These are phyloP conservation scores for Phascolomyces articulosus DNA, from an alignment of 371 early-diverging fungal genomes.

Conservation along the genomic window DNA sequence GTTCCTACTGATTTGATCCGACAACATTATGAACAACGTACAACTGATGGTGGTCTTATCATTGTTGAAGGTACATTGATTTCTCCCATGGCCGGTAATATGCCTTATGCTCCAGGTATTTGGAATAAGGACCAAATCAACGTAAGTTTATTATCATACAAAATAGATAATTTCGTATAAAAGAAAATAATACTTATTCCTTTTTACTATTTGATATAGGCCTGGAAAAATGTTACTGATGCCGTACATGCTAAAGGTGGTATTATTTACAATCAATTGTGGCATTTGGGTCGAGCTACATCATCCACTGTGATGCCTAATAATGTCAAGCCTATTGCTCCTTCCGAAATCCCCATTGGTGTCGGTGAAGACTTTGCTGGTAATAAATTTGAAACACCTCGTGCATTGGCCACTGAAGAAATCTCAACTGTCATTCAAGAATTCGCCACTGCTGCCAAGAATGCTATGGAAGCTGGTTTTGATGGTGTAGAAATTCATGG, in stretches of 20 bases:
- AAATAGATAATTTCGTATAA: too few species aligned
- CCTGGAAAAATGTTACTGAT: constrained; percentile 60
- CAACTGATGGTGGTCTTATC: constrained; percentile 54
- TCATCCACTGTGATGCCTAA: neutral
- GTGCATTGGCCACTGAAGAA: constrained; percentile 31
- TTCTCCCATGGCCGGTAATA: constrained; percentile 37
- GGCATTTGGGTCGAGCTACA: constrained; percentile 22
- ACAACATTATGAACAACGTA: constrained; percentile 64
- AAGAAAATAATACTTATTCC: too few species aligned
- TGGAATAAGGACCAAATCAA: constrained; percentile 52
- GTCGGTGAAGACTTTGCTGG: constrained; percentile 2
- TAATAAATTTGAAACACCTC: constrained; percentile 31
- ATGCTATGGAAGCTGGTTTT: constrained; percentile 57
- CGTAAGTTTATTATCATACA: too few species aligned
- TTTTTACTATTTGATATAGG: constrained; percentile 8
- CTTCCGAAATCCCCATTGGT: constrained; percentile 22
- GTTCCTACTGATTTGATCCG: constrained; percentile 37
- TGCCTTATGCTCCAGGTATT: constrained; percentile 45
- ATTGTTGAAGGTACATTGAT: constrained; percentile 62
- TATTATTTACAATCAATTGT: constrained; percentile 55
- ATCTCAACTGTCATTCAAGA: constrained; percentile 39
- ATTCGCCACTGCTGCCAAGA: constrained; percentile 46
- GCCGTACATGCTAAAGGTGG: constrained; percentile 63
- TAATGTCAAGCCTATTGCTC: constrained; percentile 12
- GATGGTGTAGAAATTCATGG: constrained; percentile 74